Evolutionary conservation across 805 yeast genomes (phyloP).

Genomic region (Soucietia sequanensis): DNA sequence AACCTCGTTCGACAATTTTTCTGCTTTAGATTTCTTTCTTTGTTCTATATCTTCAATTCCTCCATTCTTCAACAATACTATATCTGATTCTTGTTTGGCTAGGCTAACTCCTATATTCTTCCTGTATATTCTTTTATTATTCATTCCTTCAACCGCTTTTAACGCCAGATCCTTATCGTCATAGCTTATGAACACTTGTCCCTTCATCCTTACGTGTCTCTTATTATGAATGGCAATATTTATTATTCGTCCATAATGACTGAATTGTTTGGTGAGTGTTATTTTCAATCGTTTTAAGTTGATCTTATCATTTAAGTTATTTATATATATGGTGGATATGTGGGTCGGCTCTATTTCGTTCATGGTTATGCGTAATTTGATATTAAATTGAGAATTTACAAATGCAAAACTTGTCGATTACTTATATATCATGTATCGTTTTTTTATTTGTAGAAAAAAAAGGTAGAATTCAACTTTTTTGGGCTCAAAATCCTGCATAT

Average conservation of each 20-base stretch:
- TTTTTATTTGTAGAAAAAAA: no score
- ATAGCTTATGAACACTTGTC: constrained; percentile 79
- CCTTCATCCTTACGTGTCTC: constrained; percentile 65
- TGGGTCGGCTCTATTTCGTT: background rate
- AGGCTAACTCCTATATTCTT: constrained; percentile 46
- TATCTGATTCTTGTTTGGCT: constrained; percentile 48
- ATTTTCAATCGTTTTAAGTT: constrained; percentile 49
- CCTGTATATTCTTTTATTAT: constrained; percentile 43
- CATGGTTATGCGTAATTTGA: no score
- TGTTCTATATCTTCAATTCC: no score
- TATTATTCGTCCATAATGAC: constrained; percentile 45
- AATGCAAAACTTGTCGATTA: no score
- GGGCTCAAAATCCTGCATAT: no score
- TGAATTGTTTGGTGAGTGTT: constrained; percentile 42
- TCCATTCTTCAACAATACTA: no score
- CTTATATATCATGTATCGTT: no score
- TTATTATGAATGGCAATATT: constrained; percentile 58
- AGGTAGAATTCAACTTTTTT: no score
- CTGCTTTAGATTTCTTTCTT: constrained; percentile 17
- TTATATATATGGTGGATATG: constrained; percentile 51
- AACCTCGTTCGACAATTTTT: constrained; percentile 20
- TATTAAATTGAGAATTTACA: no score
- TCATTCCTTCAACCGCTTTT: constrained; percentile 42
- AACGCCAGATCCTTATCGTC: constrained; percentile 40
- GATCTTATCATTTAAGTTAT: constrained; percentile 71